Evolutionary conservation across 2,329 filamentous ascomycete genomes (phyloP).

Genomic region (Xylariales sp.): DNA sequence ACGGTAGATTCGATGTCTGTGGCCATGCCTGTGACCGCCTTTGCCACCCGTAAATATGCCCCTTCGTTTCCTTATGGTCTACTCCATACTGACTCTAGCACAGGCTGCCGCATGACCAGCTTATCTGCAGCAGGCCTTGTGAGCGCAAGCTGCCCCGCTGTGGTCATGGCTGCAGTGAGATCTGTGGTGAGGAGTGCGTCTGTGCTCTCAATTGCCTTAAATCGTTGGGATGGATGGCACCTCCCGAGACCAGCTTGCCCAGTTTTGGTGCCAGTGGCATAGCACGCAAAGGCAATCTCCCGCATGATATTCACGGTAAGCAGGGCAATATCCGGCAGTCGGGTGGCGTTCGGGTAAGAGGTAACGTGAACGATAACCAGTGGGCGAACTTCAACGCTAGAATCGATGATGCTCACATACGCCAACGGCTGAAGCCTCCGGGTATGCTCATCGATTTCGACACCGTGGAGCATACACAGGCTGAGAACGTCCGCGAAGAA

Average conservation of each 20-base stretch:
- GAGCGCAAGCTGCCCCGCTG: constrained; percentile 20
- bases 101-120: constrained; percentile 18
- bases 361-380: too few species aligned
- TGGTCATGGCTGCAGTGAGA: constrained; percentile 20
- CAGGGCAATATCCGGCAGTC: too few species aligned
- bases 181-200: constrained; percentile 22
- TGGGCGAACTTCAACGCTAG: too few species aligned
- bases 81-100: too few species aligned
- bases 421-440: neutral
- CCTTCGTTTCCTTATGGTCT: too few species aligned
- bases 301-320: neutral
- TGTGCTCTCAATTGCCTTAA: constrained; percentile 11
- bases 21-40: constrained; percentile 24
- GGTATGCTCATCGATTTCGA: neutral
- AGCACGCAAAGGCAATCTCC: neutral
- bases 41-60: constrained; percentile 29
- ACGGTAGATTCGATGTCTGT: constrained; percentile 17
- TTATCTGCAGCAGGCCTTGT: constrained; percentile 24
- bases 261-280: neutral
- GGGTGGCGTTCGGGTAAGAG: too few species aligned
- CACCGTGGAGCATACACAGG: neutral
- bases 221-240: neutral
- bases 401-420: neutral
- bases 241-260: neutral
- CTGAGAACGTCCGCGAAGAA: neutral